These are phyloP conservation scores for Syncephalis plumigaleata DNA, from an alignment of 371 early-diverging fungal species.

Conservation along the genomic window DNA sequence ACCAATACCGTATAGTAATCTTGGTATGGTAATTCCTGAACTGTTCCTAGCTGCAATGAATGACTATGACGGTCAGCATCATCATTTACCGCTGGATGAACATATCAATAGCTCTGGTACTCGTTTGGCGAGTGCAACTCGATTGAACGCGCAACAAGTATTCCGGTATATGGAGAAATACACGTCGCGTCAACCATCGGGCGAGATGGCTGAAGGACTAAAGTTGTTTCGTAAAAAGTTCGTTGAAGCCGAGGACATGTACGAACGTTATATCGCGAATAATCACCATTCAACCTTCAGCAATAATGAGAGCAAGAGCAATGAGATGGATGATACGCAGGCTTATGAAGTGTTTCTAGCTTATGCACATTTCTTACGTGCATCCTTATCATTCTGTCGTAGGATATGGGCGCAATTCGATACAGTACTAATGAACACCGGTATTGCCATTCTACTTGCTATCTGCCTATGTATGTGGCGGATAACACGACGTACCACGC, in stretches of 20 bases:
- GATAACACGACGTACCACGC: slow-evolving; percentile 1
- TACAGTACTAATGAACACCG: slow-evolving; percentile 34
- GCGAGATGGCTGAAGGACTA: slow-evolving; percentile 14
- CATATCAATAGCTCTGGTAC: slow-evolving; percentile 6
- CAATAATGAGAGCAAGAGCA: slow-evolving; percentile 1
- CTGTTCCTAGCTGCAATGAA: slow-evolving; percentile 13
- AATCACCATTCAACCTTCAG: no score
- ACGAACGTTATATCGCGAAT: slow-evolving; percentile 6
- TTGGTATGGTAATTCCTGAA: slow-evolving; percentile 71
- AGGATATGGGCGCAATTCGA: slow-evolving; percentile 90
- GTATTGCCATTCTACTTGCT: slow-evolving; percentile 25
- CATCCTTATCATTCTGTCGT: slow-evolving; percentile 48
- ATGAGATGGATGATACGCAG: slow-evolving; percentile 1
- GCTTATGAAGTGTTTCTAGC: slow-evolving; percentile 15
- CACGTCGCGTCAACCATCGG: slow-evolving; percentile 11
- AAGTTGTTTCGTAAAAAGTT: slow-evolving; percentile 14
- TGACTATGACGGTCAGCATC: no score
- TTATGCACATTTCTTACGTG: slow-evolving; percentile 43
- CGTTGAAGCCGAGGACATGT: slow-evolving; percentile 12
- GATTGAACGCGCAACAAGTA: slow-evolving; percentile 65
- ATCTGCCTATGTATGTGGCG: slow-evolving; percentile 6
- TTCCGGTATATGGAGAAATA: slow-evolving; percentile 43
- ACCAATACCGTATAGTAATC: slow-evolving; percentile 70
- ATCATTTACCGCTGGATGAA: no score
- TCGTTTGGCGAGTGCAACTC: slow-evolving; percentile 33